Evolutionary conservation across 164 flowering plant genomes (phyloP).

Genomic region (Nelumbo lutea): DNA sequence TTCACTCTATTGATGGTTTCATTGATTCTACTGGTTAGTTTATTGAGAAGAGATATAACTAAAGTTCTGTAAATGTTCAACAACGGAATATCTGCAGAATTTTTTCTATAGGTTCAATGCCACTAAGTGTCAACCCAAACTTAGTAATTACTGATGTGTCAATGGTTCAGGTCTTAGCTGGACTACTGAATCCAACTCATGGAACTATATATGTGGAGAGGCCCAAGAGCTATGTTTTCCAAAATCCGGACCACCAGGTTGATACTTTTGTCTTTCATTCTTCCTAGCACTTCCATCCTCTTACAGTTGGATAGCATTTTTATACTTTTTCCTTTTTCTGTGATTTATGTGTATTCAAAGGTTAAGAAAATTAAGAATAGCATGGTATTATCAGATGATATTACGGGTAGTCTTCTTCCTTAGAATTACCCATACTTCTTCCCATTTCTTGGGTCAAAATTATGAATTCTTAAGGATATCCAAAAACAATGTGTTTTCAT

Average conservation of each 20-base stretch:
- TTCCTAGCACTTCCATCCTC: not conserved
- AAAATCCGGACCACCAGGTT: slow-evolving; percentile 99
- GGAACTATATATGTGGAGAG: slow-evolving; percentile 55
- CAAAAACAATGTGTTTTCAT: too few relatives aligned
- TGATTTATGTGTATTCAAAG: too few relatives aligned
- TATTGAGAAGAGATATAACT: too few relatives aligned
- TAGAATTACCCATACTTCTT: not conserved
- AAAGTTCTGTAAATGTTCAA: not conserved
- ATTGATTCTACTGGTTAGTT: not conserved
- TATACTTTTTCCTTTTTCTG: too few relatives aligned
- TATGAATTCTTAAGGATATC: too few relatives aligned
- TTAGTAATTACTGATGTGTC: not conserved
- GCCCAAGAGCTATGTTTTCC: slow-evolving; percentile 89
- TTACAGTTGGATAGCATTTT: not conserved
- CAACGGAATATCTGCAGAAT: too few relatives aligned
- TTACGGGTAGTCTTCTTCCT: not conserved
- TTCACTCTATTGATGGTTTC: not conserved
- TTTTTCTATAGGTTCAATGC: too few relatives aligned
- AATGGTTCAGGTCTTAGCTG: slow-evolving; percentile 70
- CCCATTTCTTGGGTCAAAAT: too few relatives aligned
- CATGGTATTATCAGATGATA: not conserved
- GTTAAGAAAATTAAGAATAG: too few relatives aligned
- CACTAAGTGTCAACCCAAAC: not conserved
- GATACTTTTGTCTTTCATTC: not conserved
- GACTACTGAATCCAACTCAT: slow-evolving; percentile 60